Evolutionary conservation across 495 filamentous ascomycete genomes (phyloP).

Genomic region (Rusavskia elegans): DNA sequence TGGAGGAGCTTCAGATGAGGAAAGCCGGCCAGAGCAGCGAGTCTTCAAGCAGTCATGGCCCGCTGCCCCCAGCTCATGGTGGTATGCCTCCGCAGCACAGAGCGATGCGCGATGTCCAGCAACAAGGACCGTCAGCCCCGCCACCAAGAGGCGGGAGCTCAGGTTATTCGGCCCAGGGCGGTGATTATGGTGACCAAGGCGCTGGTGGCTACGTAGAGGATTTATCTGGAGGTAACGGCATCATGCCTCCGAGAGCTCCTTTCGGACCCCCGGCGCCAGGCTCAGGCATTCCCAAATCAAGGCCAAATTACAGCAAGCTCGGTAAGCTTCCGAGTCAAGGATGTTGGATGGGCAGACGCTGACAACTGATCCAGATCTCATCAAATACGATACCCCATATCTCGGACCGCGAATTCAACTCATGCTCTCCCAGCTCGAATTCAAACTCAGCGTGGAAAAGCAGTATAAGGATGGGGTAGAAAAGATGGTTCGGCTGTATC

Average conservation of each 20-base stretch:
- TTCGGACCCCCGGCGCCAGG: constrained; percentile 60
- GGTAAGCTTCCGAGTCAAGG: constrained; percentile 39
- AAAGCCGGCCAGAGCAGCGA: constrained; percentile 40
- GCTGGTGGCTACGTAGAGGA: constrained; percentile 37
- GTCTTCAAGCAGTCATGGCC: constrained; percentile 18
- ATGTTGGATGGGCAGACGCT: background rate
- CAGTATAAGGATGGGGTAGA: constrained; percentile 99
- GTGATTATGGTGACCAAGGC: constrained; percentile 37
- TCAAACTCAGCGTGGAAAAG: constrained; percentile 97
- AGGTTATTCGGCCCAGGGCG: constrained; percentile 30
- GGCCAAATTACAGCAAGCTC: constrained; percentile 90
- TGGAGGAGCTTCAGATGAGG: constrained; percentile 76
- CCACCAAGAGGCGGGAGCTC: constrained; percentile 50
- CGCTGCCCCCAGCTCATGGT: constrained; percentile 25
- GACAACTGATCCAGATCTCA: constrained; percentile 52
- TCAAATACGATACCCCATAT: constrained; percentile 95
- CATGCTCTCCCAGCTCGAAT: constrained; percentile 97
- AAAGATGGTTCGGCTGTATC: constrained; percentile 97
- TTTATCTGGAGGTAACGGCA: constrained; percentile 35
- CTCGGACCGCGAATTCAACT: constrained; percentile 95
- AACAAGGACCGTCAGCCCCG: constrained; percentile 32
- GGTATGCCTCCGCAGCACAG: constrained; percentile 18
- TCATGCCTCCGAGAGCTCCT: constrained; percentile 73
- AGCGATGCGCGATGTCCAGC: constrained; percentile 15
- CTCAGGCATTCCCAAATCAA: constrained; percentile 50